Conservation (phyloP, 495 filamentous ascomycete species). For the Cercophora sp. region DNA sequence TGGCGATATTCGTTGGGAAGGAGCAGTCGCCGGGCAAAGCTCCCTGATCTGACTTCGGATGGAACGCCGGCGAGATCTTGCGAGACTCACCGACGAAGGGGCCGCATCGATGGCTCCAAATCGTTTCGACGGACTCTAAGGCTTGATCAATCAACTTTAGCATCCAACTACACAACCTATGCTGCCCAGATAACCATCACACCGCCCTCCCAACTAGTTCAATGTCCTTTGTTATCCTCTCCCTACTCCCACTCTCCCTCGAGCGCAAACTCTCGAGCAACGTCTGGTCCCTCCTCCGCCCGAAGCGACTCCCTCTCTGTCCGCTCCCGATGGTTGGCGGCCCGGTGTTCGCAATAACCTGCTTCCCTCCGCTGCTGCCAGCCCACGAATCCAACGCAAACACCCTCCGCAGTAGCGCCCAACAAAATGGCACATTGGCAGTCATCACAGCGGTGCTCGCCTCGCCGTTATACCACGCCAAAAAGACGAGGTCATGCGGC, state of each 20-base stretch:
- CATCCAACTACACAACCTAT: too few relatives aligned
- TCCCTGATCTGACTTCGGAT: too few relatives aligned
- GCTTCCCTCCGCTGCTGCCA: not conserved
- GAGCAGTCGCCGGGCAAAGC: too few relatives aligned
- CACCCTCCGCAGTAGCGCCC: conserved; percentile 24
- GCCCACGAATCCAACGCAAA: conserved; percentile 12
- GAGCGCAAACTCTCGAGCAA: not conserved
- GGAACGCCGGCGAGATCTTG: too few relatives aligned
- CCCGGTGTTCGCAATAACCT: not conserved
- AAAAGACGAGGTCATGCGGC: conserved; percentile 35
- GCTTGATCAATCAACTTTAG: too few relatives aligned
- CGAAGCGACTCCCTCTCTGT: not conserved
- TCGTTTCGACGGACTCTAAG: too few relatives aligned
- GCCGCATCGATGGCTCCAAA: too few relatives aligned
- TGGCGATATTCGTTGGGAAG: too few relatives aligned
- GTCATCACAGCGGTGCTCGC: conserved; percentile 24
- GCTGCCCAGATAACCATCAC: too few relatives aligned
- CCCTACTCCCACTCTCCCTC: not conserved
- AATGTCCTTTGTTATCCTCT: not conserved
- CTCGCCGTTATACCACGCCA: conserved; percentile 36
- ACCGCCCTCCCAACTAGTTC: not conserved
- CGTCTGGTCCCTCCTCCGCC: not conserved
- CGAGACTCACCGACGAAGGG: too few relatives aligned
- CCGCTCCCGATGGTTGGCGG: not conserved
- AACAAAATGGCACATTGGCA: conserved; percentile 30